These are phyloP conservation scores for Penicillium antarcticum DNA, from an alignment of 495 filamentous ascomycete species.

Conservation along the genomic window DNA sequence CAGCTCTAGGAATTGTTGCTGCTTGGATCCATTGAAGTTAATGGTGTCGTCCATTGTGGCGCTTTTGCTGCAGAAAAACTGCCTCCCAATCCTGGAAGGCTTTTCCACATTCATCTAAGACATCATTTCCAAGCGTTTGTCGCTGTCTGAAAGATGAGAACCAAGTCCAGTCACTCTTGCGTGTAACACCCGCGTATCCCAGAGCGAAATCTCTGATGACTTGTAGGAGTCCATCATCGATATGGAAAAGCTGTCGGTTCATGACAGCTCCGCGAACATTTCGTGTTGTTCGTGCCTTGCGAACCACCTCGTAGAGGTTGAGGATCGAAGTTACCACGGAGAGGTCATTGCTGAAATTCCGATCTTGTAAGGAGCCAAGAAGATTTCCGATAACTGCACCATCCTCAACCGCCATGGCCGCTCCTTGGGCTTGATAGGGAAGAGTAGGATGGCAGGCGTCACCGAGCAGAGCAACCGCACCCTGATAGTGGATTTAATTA, in stretches of 20 bases:
- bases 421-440: too few species aligned
- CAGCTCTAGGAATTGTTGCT: too few species aligned
- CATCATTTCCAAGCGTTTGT: slow-evolving; percentile 12
- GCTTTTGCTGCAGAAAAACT: too few species aligned
- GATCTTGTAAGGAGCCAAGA: slow-evolving; percentile 19
- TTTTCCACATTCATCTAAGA: slow-evolving; percentile 9
- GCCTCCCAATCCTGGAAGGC: slow-evolving; percentile 9
- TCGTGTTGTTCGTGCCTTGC: slow-evolving; percentile 52
- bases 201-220: slow-evolving; percentile 33
- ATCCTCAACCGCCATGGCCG: too few species aligned
- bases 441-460: too few species aligned
- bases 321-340: slow-evolving; percentile 40
- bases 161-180: slow-evolving; percentile 20
- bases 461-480: slow-evolving; percentile 50
- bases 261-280: slow-evolving; percentile 43
- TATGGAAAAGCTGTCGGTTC: slow-evolving; percentile 52
- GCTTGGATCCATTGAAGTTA: too few species aligned
- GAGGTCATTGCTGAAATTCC: not conserved
- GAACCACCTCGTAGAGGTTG: slow-evolving; percentile 53
- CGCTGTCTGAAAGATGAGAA: slow-evolving; percentile 9
- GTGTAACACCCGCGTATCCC: slow-evolving; percentile 11
- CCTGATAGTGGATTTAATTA: slow-evolving; percentile 10
- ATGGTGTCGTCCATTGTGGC: too few species aligned
- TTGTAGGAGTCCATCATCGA: slow-evolving; percentile 49
- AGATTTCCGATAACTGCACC: slow-evolving; percentile 39